phyloP scores from a whole-genome alignment of 176 grass and related monocot species.

The Puccinellia tenuiflora region DNA sequence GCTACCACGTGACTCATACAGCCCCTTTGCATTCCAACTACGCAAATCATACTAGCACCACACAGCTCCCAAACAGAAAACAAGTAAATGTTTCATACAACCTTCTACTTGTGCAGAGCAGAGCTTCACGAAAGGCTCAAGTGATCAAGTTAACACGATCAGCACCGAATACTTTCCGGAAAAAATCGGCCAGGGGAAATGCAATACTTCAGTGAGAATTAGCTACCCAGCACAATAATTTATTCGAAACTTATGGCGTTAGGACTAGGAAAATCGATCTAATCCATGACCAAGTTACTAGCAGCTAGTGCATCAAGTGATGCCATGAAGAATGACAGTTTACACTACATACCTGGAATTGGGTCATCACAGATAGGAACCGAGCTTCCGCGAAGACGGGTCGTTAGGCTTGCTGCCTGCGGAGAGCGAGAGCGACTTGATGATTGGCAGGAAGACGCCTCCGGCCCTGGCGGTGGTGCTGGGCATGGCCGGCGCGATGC shows the following conservation, averaged over 20 bases:
- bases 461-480: conserved; percentile 92
- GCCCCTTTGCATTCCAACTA: background rate
- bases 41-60: background rate
- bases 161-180: background rate
- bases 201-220: background rate
- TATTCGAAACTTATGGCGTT: background rate
- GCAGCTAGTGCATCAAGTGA: background rate
- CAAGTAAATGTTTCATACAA: background rate
- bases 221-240: background rate
- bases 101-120: background rate
- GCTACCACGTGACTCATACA: background rate
- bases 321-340: background rate
- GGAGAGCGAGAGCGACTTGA: conserved; percentile 66
- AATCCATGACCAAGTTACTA: background rate
- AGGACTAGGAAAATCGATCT: background rate
- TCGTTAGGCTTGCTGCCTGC: conserved; percentile 62
- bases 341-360: conserved; percentile 63
- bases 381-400: conserved; percentile 58
- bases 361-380: conserved; percentile 75
- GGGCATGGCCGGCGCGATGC: conserved; percentile 87
- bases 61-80: background rate
- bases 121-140: background rate
- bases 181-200: background rate
- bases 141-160: background rate
- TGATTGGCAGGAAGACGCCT: conserved; percentile 72